phyloP scores from a whole-genome alignment of 805 yeast species.

The Metschnikowia matae region DNA sequence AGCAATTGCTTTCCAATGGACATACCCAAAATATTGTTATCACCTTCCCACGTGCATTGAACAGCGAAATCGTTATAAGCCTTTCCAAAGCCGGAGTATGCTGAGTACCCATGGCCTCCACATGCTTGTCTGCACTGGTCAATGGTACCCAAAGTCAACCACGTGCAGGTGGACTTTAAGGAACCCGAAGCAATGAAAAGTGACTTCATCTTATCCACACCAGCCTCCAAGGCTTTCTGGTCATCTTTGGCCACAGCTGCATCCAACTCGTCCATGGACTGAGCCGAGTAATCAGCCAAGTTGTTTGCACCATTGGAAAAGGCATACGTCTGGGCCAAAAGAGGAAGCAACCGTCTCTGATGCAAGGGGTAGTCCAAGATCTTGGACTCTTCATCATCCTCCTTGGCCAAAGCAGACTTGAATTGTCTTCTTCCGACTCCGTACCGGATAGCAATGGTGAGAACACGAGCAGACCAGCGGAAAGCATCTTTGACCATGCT shows the following conservation, averaged over 20 bases:
- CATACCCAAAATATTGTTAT: slow-evolving; percentile 80
- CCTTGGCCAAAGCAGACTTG: slow-evolving; percentile 33
- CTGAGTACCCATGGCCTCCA: slow-evolving; percentile 95
- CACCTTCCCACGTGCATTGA: slow-evolving; percentile 99
- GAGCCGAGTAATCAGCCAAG: slow-evolving; percentile 49
- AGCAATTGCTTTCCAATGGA: slow-evolving; percentile 77
- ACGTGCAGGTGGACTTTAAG: slow-evolving; percentile 83
- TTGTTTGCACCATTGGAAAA: slow-evolving; percentile 67
- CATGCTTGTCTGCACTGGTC: slow-evolving; percentile 91
- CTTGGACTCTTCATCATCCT: slow-evolving; percentile 55
- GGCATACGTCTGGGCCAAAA: slow-evolving; percentile 72
- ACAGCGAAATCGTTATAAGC: slow-evolving; percentile 94
- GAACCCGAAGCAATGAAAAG: slow-evolving; percentile 84
- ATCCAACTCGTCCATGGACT: slow-evolving; percentile 52
- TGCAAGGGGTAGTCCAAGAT: slow-evolving; percentile 84
- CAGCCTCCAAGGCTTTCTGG: slow-evolving; percentile 39
- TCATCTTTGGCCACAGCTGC: slow-evolving; percentile 47
- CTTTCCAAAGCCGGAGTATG: slow-evolving; percentile 88
- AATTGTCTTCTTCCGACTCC: slow-evolving; percentile 90
- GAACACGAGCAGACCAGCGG: slow-evolving; percentile 72
- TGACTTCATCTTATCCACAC: slow-evolving; percentile 65
- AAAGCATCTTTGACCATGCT: slow-evolving; percentile 84
- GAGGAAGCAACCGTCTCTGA: slow-evolving; percentile 84
- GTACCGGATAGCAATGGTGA: slow-evolving; percentile 83
- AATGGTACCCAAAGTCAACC: slow-evolving; percentile 76